Percentiles rank a stretch among this genome's conserved stretches.
Evolutionary conservation across 225 moss, liverwort and hornwort genomes (phyloP).

Genomic region (Lunularia cruciata): DNA sequence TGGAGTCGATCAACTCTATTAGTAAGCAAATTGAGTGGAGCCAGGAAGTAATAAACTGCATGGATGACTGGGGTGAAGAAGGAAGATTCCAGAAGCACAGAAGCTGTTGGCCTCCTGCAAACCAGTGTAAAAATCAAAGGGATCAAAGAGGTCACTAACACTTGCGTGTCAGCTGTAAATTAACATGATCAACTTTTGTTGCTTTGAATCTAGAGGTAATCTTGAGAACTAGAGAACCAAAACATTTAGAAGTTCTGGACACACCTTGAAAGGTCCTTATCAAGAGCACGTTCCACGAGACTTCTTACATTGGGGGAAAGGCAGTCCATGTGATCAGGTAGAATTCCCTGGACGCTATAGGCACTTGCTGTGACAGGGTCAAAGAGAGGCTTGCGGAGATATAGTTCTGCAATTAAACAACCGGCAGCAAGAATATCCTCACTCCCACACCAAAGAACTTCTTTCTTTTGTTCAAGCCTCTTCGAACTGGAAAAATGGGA

Average conservation of each 20-base stretch:
- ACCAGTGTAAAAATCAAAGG: background rate
- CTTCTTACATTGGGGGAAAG: constrained; percentile 54
- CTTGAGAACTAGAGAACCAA: background rate
- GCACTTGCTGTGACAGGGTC: constrained; percentile 51
- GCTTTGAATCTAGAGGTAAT: background rate
- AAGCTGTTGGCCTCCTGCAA: constrained; percentile 67
- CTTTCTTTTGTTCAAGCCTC: constrained; percentile 28
- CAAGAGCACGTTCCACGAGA: constrained; percentile 60
- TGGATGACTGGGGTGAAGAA: constrained; percentile 64
- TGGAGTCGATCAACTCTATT: constrained; percentile 54
- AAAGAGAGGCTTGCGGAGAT: constrained; percentile 67
- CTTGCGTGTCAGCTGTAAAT: background rate
- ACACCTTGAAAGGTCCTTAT: constrained; percentile 52
- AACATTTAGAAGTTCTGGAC: background rate
- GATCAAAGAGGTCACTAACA: background rate
- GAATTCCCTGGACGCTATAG: constrained; percentile 46
- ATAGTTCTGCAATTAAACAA: constrained; percentile 73
- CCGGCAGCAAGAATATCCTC: constrained; percentile 64
- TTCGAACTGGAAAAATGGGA: constrained; percentile 44
- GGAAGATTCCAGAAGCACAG: constrained; percentile 56
- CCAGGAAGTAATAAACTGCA: constrained; percentile 60
- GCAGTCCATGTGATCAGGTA: constrained; percentile 55
- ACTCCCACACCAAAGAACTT: constrained; percentile 44
- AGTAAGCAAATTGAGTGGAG: constrained; percentile 57
- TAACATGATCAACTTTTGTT: background rate